Conservation (phyloP, 371 early-diverging fungal species). For the Actinomortierella ambigua region DNA sequence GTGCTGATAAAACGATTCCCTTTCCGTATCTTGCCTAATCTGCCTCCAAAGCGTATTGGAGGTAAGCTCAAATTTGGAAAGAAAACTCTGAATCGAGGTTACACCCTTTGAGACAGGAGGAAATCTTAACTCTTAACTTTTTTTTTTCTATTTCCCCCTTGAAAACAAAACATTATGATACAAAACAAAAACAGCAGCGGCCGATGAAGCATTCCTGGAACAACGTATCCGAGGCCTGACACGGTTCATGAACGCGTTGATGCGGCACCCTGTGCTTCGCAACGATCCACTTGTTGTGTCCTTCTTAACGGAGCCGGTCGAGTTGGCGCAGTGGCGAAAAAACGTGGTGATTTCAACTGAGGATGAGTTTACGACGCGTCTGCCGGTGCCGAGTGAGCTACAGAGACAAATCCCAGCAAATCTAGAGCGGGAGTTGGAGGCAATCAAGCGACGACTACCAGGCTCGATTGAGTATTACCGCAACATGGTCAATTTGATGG, state of each 20-base stretch:
- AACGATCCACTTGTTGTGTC: constrained; percentile 66
- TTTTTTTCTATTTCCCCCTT: constrained; percentile 1
- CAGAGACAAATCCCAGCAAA: constrained; percentile 20
- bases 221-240: constrained; percentile 72
- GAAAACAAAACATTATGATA: constrained; percentile 5
- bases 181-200: constrained; percentile 44
- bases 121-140: constrained; percentile 3
- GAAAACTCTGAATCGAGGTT: neutral
- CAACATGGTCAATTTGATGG: constrained; percentile 69
- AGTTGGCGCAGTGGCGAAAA: constrained; percentile 50
- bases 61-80: constrained; percentile 48
- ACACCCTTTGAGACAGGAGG: no score
- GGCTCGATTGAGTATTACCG: constrained; percentile 63
- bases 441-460: constrained; percentile 56
- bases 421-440: constrained; percentile 58
- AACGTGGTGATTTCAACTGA: constrained; percentile 46
- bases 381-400: constrained; percentile 20
- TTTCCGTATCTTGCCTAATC: constrained; percentile 68
- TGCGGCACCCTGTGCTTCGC: constrained; percentile 75
- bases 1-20: constrained; percentile 75
- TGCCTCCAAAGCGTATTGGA: constrained; percentile 73
- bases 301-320: constrained; percentile 71
- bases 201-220: constrained; percentile 74
- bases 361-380: constrained; percentile 48
- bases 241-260: constrained; percentile 78